Percentiles rank a stretch among this genome's conserved stretches.
Evolutionary conservation across 2,329 filamentous ascomycete species (phyloP).

Genomic region (Colletotrichum sublineola): DNA sequence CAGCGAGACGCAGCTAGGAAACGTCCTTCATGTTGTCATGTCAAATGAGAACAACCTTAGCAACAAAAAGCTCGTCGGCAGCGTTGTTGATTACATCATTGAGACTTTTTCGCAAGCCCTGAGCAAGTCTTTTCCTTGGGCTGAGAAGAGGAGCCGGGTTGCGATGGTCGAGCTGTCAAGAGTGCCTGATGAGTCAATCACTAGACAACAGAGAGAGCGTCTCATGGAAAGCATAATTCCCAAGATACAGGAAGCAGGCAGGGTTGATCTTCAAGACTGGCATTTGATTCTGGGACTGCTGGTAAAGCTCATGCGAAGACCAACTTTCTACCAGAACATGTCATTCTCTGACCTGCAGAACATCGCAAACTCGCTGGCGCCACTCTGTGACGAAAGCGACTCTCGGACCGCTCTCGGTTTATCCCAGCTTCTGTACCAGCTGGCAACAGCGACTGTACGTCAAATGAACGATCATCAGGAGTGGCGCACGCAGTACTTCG

Average conservation of each 20-base stretch:
- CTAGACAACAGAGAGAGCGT: constrained; percentile 58
- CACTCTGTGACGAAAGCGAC: constrained; percentile 15
- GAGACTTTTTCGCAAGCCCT: constrained; percentile 46
- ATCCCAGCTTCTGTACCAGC: constrained; percentile 23
- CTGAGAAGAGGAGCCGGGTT: constrained; percentile 18
- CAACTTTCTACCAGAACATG: constrained; percentile 65
- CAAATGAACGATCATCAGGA: constrained; percentile 62
- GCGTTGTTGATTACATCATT: constrained; percentile 52
- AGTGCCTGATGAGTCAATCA: constrained; percentile 56
- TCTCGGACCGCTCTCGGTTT: constrained; percentile 24
- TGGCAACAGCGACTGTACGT: constrained; percentile 50
- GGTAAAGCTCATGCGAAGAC: constrained; percentile 63
- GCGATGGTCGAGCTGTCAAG: constrained; percentile 47
- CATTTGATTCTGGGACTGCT: constrained; percentile 59
- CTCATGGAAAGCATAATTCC: constrained; percentile 54
- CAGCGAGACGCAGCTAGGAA: constrained; percentile 35
- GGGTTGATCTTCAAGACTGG: constrained; percentile 50
- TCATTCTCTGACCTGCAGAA: constrained; percentile 54
- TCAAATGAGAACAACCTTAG: constrained; percentile 56
- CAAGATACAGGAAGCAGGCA: constrained; percentile 45
- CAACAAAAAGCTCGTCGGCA: constrained; percentile 49
- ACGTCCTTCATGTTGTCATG: constrained; percentile 51
- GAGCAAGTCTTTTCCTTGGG: constrained; percentile 30
- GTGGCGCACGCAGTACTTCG: constrained; percentile 57
- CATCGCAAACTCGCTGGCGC: constrained; percentile 51